Base-by-base conservation (phyloP, 768 basidiomycete genomes). In the Butyriboletus loyo region DNA sequence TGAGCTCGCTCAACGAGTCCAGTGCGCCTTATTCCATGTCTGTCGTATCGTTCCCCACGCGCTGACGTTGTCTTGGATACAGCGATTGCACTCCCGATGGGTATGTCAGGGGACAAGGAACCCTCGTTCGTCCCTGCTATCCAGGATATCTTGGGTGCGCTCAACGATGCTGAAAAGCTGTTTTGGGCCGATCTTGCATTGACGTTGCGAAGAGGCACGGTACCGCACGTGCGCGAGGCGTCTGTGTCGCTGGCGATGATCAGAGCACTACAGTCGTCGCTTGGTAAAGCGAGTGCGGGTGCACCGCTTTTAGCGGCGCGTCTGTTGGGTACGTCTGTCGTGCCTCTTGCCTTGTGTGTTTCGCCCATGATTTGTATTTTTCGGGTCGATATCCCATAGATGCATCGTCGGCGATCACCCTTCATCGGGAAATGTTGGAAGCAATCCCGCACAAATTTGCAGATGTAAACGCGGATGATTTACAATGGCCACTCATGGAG, bases 1-100 rank as follows among this genome's bases (percentile, higher is more conserved):
- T 97, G 52, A 93, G 87, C 63, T 94, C 94, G 17, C 73, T 98
- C 22, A 81, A 87, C 0, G 96, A 98, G 66, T 96, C 96, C 1
- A 86, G 94, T 96, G 61, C 32, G 91, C 72, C 32, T 52, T 10
- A 24, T 30, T 39, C 14, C 13, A 5, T 40, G 34, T n/a, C 32
- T 21, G 43, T 42, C 37, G 38, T 52, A 27, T 39, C 50, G 30
- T 41, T 47, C 7, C 17, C 3, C 5, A 15, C 11, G 8, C 31
- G 10, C 27, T 70, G 17, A 54, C 28, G 14, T 31, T 70, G n/a
- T 53, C 28, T 52, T 62, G 6, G 42, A 52, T 19, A 31, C 56
- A 97, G 89, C 89, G 22, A 87, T 96, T 54, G 83, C 91, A 4
- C 77, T 93, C 50, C 91, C 92, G 0, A 85, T 91, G 82, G 85